Percentiles rank a stretch among this genome's conserved stretches.
Conservation (phyloP, 139 green algal species). For the Chlamydomonas sp. region DNA sequence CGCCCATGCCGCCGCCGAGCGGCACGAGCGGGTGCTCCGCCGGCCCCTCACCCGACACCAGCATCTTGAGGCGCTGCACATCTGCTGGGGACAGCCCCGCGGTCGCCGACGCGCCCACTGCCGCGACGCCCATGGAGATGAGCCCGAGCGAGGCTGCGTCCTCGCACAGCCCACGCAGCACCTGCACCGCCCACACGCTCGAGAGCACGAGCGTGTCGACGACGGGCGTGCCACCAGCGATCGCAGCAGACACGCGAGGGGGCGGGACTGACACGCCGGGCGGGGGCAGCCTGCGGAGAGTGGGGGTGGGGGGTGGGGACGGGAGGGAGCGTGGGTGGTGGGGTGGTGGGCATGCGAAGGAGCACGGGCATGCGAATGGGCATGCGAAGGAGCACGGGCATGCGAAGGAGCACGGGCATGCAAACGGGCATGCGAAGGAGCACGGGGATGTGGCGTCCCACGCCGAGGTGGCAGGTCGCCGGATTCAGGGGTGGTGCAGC, state of each 20-base stretch:
- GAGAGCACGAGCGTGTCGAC: conserved; percentile 64
- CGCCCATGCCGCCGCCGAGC: too few relatives aligned
- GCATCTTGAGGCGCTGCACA: conserved; percentile 34
- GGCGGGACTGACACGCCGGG: conserved; percentile 39
- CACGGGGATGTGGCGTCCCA: too few relatives aligned
- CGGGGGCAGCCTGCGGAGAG: conserved; percentile 69
- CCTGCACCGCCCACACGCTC: conserved; percentile 72
- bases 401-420: too few relatives aligned
- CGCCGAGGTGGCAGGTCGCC: too few relatives aligned
- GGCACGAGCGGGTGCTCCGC: conserved; percentile 1
- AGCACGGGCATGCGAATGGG: too few relatives aligned
- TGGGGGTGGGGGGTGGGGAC: too few relatives aligned
- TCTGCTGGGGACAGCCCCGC: conserved; percentile 41
- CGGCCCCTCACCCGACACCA: conserved; percentile 20
- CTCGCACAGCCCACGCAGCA: conserved; percentile 60
- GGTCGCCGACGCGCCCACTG: conserved; percentile 44
- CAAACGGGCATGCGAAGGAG: too few relatives aligned
- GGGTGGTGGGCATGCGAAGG: too few relatives aligned
- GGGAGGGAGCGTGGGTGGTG: conserved; percentile 67
- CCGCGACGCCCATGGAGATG: conserved; percentile 58
- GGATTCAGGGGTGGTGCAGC: too few relatives aligned
- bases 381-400: too few relatives aligned
- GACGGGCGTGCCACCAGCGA: conserved; percentile 48
- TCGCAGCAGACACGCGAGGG: conserved; percentile 20
- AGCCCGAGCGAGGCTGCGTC: conserved; percentile 42